Conservation (phyloP, 495 filamentous ascomycete genomes). For the Neurospora pannonica region DNA sequence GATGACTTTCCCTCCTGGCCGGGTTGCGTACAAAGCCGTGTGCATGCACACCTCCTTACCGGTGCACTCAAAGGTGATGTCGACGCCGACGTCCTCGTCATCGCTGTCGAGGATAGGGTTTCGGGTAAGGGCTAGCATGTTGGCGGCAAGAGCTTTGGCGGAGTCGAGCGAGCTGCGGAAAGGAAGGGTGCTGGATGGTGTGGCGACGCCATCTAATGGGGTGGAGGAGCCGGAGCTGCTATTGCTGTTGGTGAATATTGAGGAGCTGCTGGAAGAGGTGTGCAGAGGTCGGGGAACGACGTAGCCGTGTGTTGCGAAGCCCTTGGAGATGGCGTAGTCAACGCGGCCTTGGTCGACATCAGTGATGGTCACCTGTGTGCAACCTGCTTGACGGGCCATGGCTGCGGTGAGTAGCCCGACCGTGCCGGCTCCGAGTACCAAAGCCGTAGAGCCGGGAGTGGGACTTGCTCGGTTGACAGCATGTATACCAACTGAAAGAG, state of each 20-base stretch:
- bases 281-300: constrained; percentile 44
- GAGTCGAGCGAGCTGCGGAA: constrained; percentile 40
- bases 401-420: constrained; percentile 73
- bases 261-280: constrained; percentile 28
- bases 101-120: constrained; percentile 21
- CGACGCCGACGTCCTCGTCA: constrained; percentile 53
- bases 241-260: constrained; percentile 21
- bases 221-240: constrained; percentile 34
- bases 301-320: constrained; percentile 61
- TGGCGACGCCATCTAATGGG: constrained; percentile 35
- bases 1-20: constrained; percentile 70
- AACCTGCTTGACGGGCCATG: constrained; percentile 58
- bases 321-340: constrained; percentile 60
- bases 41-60: constrained; percentile 82
- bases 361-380: constrained; percentile 60
- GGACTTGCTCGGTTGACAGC: constrained; percentile 55
- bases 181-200: constrained; percentile 30
- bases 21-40: constrained; percentile 73
- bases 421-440: constrained; percentile 81
- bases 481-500: constrained; percentile 78
- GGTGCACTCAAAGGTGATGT: constrained; percentile 83
- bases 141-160: constrained; percentile 48
- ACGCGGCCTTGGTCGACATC: constrained; percentile 76
- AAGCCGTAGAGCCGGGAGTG: constrained; percentile 46
- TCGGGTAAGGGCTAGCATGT: constrained; percentile 40